Base-by-base conservation (phyloP, 305 asterid species). In the Fraxinus paxiana region DNA sequence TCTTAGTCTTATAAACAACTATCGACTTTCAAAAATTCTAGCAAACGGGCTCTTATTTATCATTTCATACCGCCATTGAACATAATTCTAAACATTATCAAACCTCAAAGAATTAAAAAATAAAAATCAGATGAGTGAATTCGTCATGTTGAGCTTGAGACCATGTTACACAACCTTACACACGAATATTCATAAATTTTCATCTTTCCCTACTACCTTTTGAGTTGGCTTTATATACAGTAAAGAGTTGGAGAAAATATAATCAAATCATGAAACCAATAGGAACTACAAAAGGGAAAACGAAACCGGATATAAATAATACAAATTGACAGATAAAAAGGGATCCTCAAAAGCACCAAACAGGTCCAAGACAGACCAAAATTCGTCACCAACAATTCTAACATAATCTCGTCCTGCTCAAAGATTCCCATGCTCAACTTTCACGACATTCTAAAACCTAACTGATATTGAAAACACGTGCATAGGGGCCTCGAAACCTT, bases 311-410 rank as follows among this genome's bases (percentile, higher is more conserved):
- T 6, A 17, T 59, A 18, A 59, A 18, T 59, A 59, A 20, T 22
- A 7, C 13, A 20, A 22, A 20, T 24, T 65, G 35, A 24, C 72
- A 7, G 35, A 26, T 24, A 10, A 22, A 65, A 61, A 26, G 63
- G 77, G 84, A 81, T 87, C 54, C 87, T 86, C 79, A 85, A 85
- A 87, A 90, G 88, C 87, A 85, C 82, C 91, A 88, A 87, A 43
- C 17, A 12, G 54, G 54, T 43, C n/a, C 54, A 43, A 43, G 17
- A 76, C 34, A 22, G 33, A 65, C 59, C 77, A 87, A 88, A 80
- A 75, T 82, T 77, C 85, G 89, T 88, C 88, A 85, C 90, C 86
- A 63, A 73, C 22, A 80, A 81, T 56, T 80, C 83, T 54, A 80
- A 76, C 87, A 79, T 54, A 77, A 15, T 73, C 69, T 67, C 82